These are phyloP conservation scores for Tetrapisispora taiwanensis DNA, from an alignment of 805 yeast species.

Conservation along the genomic window DNA sequence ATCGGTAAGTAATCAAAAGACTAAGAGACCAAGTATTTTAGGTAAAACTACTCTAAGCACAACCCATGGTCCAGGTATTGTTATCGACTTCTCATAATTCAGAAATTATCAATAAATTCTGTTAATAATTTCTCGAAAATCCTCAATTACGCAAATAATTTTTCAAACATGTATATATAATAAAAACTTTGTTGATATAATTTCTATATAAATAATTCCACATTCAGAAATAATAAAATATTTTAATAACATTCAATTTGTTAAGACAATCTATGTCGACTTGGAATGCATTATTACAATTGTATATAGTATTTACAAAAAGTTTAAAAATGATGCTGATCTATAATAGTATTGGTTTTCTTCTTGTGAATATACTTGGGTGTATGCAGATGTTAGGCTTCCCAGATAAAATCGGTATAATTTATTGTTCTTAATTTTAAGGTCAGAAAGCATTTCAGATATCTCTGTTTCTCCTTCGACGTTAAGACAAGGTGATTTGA, in stretches of 20 bases:
- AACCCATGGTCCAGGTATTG: slow-evolving; percentile 73
- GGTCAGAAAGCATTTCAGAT: background rate
- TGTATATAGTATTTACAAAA: background rate
- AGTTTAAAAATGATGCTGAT: background rate
- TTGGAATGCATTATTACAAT: no score
- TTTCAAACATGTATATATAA: background rate
- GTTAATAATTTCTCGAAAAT: background rate
- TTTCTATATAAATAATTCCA: no score
- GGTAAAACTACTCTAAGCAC: slow-evolving; percentile 62
- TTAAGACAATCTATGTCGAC: no score
- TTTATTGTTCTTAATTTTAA: background rate
- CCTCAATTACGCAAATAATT: background rate
- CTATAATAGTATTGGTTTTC: background rate
- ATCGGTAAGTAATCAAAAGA: slow-evolving; percentile 43
- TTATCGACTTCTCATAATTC: slow-evolving; percentile 40
- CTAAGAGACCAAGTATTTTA: slow-evolving; percentile 57
- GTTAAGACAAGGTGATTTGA: background rate
- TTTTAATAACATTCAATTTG: no score
- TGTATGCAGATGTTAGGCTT: background rate
- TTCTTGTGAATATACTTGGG: background rate
- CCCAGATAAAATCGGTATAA: background rate
- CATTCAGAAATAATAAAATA: no score
- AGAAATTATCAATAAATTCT: background rate
- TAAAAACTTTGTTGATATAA: background rate
- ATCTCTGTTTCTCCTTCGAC: background rate